Conservation (phyloP, 1,139 yeast species). For the Hansenula lynferdii region DNA sequence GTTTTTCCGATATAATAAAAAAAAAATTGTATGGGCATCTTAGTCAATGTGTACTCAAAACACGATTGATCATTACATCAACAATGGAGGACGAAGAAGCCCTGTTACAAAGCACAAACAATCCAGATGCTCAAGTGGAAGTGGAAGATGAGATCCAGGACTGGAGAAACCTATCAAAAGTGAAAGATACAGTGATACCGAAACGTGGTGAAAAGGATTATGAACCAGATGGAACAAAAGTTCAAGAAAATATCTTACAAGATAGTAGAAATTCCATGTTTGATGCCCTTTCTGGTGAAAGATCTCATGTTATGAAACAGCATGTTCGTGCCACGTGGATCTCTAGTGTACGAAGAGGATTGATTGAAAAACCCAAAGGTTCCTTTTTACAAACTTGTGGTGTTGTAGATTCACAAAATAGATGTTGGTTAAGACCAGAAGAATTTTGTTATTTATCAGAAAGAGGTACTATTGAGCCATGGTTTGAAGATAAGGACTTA, state of each 20-base stretch:
- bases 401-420: conserved; percentile 40
- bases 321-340: conserved; percentile 44
- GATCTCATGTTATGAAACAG: conserved; percentile 55
- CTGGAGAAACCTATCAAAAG: conserved; percentile 43
- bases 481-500: conserved; percentile 29
- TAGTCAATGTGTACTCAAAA: not conserved
- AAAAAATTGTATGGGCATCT: too few species aligned
- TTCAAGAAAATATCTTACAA: conserved; percentile 48
- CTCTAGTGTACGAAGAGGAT: conserved; percentile 34
- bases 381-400: conserved; percentile 76
- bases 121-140: conserved; percentile 1
- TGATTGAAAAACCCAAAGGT: conserved; percentile 62
- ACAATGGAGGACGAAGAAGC: conserved; percentile 6
- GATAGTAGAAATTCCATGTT: conserved; percentile 71
- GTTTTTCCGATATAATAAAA: too few species aligned
- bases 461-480: conserved; percentile 72
- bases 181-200: conserved; percentile 34
- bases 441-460: conserved; percentile 78
- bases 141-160: conserved; percentile 67
- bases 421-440: conserved; percentile 50
- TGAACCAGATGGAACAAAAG: conserved; percentile 73
- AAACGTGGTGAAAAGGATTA: conserved; percentile 83
- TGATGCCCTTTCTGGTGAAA: conserved; percentile 50
- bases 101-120: conserved; percentile 4
- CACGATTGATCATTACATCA: not conserved